phyloP scores from a whole-genome alignment of 768 basidiomycete species.

The Pleurotus ostreatus region DNA sequence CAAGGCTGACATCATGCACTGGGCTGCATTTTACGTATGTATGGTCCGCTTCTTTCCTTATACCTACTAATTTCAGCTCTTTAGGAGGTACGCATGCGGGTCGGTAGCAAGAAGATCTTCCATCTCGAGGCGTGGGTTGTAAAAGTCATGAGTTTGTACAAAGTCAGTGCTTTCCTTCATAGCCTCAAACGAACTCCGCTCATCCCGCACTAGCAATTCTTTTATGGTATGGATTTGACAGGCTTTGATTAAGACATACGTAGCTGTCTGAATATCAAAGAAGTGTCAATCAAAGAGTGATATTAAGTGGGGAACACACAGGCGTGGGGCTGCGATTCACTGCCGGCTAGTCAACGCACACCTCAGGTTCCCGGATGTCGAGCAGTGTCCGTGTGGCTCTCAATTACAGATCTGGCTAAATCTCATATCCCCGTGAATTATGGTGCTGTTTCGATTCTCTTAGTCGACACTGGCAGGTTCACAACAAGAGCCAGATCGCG shows the following conservation, averaged over 20 bases:
- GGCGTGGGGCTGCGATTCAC: no score
- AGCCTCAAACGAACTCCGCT: background rate
- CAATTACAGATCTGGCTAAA: no score
- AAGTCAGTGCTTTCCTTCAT: slow-evolving; percentile 39
- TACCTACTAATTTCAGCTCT: background rate
- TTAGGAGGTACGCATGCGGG: slow-evolving; percentile 94
- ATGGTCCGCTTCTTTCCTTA: background rate
- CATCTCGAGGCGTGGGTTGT: slow-evolving; percentile 98
- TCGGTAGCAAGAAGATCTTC: slow-evolving; percentile 84
- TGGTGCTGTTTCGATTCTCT: no score
- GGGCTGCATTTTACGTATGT: slow-evolving; percentile 94
- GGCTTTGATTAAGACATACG: slow-evolving; percentile 42
- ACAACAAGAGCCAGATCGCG: no score
- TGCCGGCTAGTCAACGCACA: no score
- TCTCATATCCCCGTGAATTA: no score
- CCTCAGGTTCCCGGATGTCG: no score
- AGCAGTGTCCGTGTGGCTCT: no score
- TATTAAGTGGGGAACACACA: background rate
- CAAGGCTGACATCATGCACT: slow-evolving; percentile 93
- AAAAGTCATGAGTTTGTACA: slow-evolving; percentile 90
- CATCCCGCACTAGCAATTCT: slow-evolving; percentile 44
- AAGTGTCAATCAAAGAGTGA: background rate
- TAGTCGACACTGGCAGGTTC: no score
- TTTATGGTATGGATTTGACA: slow-evolving; percentile 57
- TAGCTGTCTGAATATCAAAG: no score